Evolutionary conservation across 2,329 filamentous ascomycete genomes (phyloP), one percentile per base, ranked within the genome.

Genomic region (Aspergillus niger): DNA sequence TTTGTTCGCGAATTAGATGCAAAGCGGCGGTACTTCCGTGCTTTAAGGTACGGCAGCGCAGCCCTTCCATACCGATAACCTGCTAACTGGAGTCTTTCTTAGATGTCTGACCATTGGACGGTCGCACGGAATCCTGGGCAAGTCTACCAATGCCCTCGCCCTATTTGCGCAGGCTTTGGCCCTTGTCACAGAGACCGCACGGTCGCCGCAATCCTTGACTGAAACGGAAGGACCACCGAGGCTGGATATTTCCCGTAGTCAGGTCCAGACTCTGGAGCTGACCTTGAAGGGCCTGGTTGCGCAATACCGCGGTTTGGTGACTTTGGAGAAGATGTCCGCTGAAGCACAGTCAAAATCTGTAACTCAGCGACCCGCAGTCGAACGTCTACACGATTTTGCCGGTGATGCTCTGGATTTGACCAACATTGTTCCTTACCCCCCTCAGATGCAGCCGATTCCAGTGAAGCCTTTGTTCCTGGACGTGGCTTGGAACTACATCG

Each of bases 381-480:
- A 95, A 72, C 85, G 86, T 24, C 82, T 98, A 50, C 83, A 87
- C 67, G 87, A 90, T 65, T 98, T 93, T 73, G 90, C 91, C 1
- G 78, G 82, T 3, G 85, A 85, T 26, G 86, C 85, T 32, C 85
- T 92, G 8, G 88, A 97, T 73, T 81, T 97, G 26, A 82, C 82
- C 44, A 94, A 94, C 67, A 80, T 99, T 26, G 93, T 98, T 50
- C 85, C 88, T 4, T 97, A 93, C 75, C 95, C 95, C 11, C 93
- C 94, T 1, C 90, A 88, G 72, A 80, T 97, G 66, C 87, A 91
- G 63, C 84, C 90, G 1, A 87, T 98, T 41, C 92, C 95, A 0
- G 89, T 97, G 55, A 99, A 99, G 81, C 95, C 95, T 28, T 83
- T 98, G 36, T 98, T 98, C 82, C 86, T 98, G 61, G 95, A 99